Conservation (phyloP, 164 flowering plant genomes). For the Litsea cubeba region DNA sequence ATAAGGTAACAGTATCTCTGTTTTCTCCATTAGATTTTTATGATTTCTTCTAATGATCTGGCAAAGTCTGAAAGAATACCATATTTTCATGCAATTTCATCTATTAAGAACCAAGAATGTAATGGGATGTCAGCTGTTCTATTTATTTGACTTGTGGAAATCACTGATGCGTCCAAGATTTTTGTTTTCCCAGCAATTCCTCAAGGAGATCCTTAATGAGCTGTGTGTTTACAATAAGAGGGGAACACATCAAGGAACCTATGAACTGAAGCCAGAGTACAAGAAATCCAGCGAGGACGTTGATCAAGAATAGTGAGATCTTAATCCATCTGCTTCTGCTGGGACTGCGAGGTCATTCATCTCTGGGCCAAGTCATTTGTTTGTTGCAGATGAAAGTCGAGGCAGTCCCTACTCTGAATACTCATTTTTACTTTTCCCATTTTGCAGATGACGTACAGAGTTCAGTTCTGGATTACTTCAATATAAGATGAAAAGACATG, state of each 20-base stretch:
- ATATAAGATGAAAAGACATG: no score
- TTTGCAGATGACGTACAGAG: no score
- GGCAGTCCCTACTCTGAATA: background rate
- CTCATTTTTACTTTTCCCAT: background rate
- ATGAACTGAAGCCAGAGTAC: constrained; percentile 88
- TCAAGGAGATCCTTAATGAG: constrained; percentile 76
- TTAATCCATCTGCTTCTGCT: constrained; percentile 2
- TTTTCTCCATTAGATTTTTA: no score
- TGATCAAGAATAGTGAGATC: constrained; percentile 13
- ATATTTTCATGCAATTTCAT: no score
- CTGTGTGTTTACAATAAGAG: constrained; percentile 86
- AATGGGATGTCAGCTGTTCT: background rate
- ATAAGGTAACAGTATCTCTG: no score
- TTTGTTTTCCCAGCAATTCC: constrained; percentile 54
- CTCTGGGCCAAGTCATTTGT: background rate
- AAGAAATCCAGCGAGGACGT: constrained; percentile 42
- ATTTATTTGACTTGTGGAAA: background rate
- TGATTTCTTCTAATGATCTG: no score
- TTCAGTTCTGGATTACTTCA: no score
- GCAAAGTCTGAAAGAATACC: no score
- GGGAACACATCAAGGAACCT: constrained; percentile 81
- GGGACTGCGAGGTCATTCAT: background rate
- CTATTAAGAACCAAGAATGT: no score
- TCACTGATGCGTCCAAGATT: background rate
- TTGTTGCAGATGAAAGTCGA: background rate